phyloP scores from a whole-genome alignment of 1,284 basidiomycete species.

The Neonothopanus nambi region DNA sequence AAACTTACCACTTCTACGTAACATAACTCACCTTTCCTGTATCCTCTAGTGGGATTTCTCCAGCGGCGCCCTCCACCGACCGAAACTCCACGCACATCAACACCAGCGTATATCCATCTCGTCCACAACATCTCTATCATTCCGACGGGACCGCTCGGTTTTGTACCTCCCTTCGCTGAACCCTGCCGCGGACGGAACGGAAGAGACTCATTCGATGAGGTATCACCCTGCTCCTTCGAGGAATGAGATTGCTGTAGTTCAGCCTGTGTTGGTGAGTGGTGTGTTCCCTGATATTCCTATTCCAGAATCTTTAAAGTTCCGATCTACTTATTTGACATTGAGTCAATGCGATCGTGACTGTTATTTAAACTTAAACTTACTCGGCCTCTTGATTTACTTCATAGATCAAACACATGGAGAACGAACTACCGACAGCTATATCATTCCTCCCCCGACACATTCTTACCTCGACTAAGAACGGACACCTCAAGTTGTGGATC shows the following conservation, averaged over 20 bases:
- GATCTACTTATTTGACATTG: too few species aligned
- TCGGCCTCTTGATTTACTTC: conserved; percentile 1
- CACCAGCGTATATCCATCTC: conserved; percentile 74
- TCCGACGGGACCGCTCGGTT: conserved; percentile 59
- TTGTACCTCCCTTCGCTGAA: conserved; percentile 47
- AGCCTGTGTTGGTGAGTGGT: conserved; percentile 87
- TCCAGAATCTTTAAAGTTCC: too few species aligned
- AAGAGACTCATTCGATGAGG: conserved; percentile 40
- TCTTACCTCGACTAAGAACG: conserved; percentile 73
- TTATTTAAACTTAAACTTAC: neutral
- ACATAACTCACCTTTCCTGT: neutral
- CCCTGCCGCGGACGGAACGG: conserved; percentile 31
- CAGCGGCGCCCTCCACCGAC: conserved; percentile 72
- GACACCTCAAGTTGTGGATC: conserved; percentile 82
- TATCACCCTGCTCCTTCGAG: conserved; percentile 88
- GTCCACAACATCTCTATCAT: conserved; percentile 69
- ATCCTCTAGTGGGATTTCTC: conserved; percentile 87
- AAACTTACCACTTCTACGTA: conserved; percentile 1
- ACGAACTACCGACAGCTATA: conserved; percentile 71
- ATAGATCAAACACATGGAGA: conserved; percentile 78
- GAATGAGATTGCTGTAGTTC: conserved; percentile 87
- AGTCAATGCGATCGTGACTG: conserved; percentile 3
- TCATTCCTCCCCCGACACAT: conserved; percentile 74
- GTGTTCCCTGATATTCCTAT: too few species aligned
- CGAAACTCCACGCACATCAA: conserved; percentile 64